phyloP scores from a whole-genome alignment of 805 yeast genomes.

The Lipomyces sp. region DNA sequence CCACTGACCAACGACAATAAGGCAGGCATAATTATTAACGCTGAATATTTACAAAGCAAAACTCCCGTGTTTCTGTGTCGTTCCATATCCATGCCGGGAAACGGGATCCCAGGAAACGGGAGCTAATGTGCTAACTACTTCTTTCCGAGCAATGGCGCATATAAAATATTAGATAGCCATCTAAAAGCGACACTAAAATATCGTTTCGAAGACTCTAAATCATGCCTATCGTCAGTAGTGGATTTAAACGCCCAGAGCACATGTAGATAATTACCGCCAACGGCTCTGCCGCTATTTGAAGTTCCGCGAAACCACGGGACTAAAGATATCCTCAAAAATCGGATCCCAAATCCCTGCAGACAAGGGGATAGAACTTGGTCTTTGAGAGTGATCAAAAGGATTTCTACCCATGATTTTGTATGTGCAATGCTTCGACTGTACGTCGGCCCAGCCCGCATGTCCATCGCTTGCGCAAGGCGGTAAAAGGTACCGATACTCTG shows the following conservation, averaged over 20 bases:
- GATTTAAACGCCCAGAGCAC: neutral
- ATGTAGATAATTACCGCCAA: constrained; percentile 19
- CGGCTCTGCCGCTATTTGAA: constrained; percentile 4
- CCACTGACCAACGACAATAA: constrained; percentile 18
- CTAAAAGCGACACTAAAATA: neutral
- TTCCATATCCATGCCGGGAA: neutral
- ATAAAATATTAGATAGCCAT: neutral
- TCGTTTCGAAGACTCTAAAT: constrained; percentile 1
- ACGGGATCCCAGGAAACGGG: neutral
- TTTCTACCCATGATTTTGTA: constrained; percentile 12
- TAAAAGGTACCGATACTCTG: constrained; percentile 4
- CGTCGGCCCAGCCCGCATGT: constrained; percentile 25
- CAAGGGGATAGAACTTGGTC: constrained; percentile 29
- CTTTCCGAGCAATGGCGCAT: too few species aligned
- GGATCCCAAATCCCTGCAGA: constrained; percentile 25
- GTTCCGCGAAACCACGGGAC: constrained; percentile 12
- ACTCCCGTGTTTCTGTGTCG: neutral
- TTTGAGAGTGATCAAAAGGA: constrained; percentile 18
- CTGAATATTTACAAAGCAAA: too few species aligned
- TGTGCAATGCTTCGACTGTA: constrained; percentile 20
- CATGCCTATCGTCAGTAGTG: neutral
- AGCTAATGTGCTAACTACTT: too few species aligned
- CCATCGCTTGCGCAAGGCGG: constrained; percentile 6
- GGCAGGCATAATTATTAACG: neutral
- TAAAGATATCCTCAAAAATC: constrained; percentile 7